Base-by-base conservation (phyloP, 345 rosid genomes). In the Nephelium lappaceum region DNA sequence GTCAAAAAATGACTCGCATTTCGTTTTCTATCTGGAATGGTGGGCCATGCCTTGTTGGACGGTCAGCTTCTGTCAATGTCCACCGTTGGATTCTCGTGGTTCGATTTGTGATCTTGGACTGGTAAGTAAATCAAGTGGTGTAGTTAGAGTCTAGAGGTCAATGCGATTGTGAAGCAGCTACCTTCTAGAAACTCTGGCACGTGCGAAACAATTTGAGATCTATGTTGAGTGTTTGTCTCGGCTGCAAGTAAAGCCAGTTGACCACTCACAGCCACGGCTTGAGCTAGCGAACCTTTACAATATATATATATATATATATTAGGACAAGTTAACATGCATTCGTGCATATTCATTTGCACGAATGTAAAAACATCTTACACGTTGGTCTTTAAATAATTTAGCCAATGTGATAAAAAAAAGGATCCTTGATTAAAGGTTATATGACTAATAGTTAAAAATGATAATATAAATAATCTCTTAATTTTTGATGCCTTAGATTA, bases 161-260 rank as follows among this genome's bases (percentile, higher is more conserved):
- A 27, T 27, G 36, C 21, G 24, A 66, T 9, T 7, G 18, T 11
- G 36, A 12, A 21, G 24, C 63, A 0, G 27, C 58, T 24, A 0
- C 27, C 27, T 69, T 69, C 78, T 61, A 80, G 78, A 78, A 70
- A 16, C 51, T 6, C 36, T 70, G 71, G 41, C 70, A 49, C 41
- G 69, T 21, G 73, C 39, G 2, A 7, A 1, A 60, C 6, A 61
- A 61, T 7, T 42, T 73, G 25, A 47, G 63, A 60, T 7, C 19
- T 11, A 2, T 23, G 9, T 45, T 45, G 0, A 12, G 15, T 24
- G 0, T 27, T 64, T 21, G 57, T 57, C 36, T 57, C 66, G 67
- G 76, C 76, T 72, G 6, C 49, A 72, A 72, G 65, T 11, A 21
- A 21, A 72, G 49, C 65, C 21, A 23, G 31, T 41, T 23, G 43